Evolutionary conservation across 2,329 filamentous ascomycete species (phyloP), one percentile per base, ranked within the genome.

Genomic region (Colletotrichum sp.): DNA sequence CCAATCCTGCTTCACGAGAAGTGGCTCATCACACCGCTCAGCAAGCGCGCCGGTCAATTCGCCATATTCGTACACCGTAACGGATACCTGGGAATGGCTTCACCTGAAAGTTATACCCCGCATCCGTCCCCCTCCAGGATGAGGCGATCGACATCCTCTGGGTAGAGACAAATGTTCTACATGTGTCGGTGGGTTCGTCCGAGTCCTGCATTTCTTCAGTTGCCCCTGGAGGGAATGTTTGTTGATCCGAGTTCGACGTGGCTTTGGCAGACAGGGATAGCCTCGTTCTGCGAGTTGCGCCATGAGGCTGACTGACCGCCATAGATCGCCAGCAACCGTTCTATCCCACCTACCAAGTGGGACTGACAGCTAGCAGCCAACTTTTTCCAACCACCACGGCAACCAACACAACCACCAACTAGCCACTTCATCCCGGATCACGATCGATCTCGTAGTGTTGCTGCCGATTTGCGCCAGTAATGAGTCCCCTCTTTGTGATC

Each of bases 281-380:
- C 77, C 77, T 78, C 72, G 76, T 57, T 63, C 49, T 30, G 55
- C 57, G 15, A 36, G 39, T 32, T 70, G 57, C 68, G 66, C 52
- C 69, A 34, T 70, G 76, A 78, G 77, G 77, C 77, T 78, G 77
- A 76, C 77, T 78, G 77, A 78, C 77, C 76, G 77, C 77, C 63
- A 76, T 49, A 62, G 76, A 78, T 78, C 76, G 69, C 72, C 77
- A 69, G 59, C 72, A 55, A 64, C 65, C 44, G 49, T 69, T 26
- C n/a, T 49, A 64, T 72, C 60, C 70, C 57, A 57, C 64, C 70
- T 26, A 39, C 34, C 55, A 60, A 73, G 73, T 76, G 73, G 73
- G 70, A 76, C 72, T 72, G 59, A 63, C 70, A 73, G n/a, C 73
- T 62, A 65, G 55, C 57, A 60, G 30, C 70, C 73, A 65, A 49